A percentile compares a stretch with the other conserved stretches of the same genome.
Conservation (phyloP, 768 basidiomycete species). For the Kwoniella newhampshirensis region DNA sequence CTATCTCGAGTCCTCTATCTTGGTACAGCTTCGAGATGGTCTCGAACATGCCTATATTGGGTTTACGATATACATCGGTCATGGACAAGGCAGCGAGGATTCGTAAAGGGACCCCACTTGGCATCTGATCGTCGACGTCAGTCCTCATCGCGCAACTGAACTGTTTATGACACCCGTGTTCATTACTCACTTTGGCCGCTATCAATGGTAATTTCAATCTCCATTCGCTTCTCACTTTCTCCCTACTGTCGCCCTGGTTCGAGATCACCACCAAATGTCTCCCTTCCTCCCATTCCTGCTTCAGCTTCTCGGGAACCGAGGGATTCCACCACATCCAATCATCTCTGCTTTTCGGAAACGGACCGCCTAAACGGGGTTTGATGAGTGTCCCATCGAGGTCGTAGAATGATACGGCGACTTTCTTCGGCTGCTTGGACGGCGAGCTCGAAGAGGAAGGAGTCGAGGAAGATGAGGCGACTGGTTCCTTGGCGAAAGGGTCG, state of each 20-base stretch:
- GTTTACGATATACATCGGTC: slow-evolving; percentile 77
- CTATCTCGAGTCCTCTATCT: slow-evolving; percentile 64
- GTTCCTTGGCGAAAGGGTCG: slow-evolving; percentile 39
- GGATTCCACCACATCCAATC: slow-evolving; percentile 76
- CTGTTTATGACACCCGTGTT: too few relatives aligned
- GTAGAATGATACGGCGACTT: slow-evolving; percentile 69
- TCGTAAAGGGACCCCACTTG: slow-evolving; percentile 66
- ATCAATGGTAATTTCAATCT: slow-evolving; percentile 72
- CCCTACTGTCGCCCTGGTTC: slow-evolving; percentile 64
- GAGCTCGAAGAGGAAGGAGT: slow-evolving; percentile 58
- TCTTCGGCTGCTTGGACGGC: too few relatives aligned
- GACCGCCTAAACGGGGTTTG: slow-evolving; percentile 51
- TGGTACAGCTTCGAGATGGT: slow-evolving; percentile 66
- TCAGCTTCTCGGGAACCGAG: slow-evolving; percentile 64
- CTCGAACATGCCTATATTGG: slow-evolving; percentile 82
- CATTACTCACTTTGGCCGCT: slow-evolving; percentile 58
- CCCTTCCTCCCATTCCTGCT: slow-evolving; percentile 64
- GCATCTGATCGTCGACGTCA: too few relatives aligned
- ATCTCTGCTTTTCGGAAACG: slow-evolving; percentile 57
- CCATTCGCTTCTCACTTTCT: slow-evolving; percentile 60
- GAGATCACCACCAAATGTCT: slow-evolving; percentile 67
- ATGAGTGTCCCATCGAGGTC: slow-evolving; percentile 89
- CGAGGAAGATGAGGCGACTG: not conserved
- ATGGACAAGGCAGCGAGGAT: slow-evolving; percentile 67
- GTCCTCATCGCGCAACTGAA: slow-evolving; percentile 51